Percentiles rank a stretch among this genome's conserved stretches.
Conservation (phyloP, 768 basidiomycete genomes). For the Candolleomyces eurysporus region DNA sequence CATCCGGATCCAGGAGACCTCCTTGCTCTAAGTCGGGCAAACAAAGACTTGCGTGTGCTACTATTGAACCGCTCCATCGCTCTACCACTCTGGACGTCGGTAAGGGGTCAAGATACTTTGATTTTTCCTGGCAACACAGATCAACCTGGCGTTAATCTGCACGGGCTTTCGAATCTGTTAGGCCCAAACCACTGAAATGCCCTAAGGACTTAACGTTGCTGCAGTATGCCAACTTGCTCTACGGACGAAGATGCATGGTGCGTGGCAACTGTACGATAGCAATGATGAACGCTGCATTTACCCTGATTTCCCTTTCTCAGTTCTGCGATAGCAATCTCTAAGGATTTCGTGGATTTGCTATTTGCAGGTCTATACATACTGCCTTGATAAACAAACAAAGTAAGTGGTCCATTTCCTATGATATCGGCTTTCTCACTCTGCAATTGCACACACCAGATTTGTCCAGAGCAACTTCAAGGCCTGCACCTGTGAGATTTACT, state of each 20-base stretch:
- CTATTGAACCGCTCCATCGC: slow-evolving; percentile 22
- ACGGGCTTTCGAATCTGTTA: slow-evolving; percentile 23
- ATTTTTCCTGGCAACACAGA: neutral
- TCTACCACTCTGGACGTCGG: slow-evolving; percentile 30
- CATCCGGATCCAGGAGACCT: slow-evolving; percentile 38
- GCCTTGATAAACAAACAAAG: too few relatives aligned
- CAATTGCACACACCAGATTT: too few relatives aligned
- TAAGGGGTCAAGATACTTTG: slow-evolving; percentile 7
- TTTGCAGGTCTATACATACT: too few relatives aligned
- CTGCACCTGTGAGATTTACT: too few relatives aligned
- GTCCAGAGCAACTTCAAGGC: too few relatives aligned
- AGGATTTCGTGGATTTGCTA: neutral
- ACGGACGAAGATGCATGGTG: slow-evolving; percentile 16
- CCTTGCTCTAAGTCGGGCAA: slow-evolving; percentile 36
- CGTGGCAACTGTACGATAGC: neutral
- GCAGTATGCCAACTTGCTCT: slow-evolving; percentile 33
- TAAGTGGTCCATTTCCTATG: too few relatives aligned
- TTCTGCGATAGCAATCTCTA: neutral
- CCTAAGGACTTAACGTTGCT: slow-evolving; percentile 29
- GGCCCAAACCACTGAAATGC: slow-evolving; percentile 17
- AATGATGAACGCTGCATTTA: neutral
- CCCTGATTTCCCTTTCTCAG: neutral
- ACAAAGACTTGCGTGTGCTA: slow-evolving; percentile 31
- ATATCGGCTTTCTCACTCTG: too few relatives aligned
- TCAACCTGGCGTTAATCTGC: neutral